A percentile compares a stretch with the other conserved stretches of the same genome.
phyloP scores from a whole-genome alignment of 257 asterid species.

The Sherardia arvensis region DNA sequence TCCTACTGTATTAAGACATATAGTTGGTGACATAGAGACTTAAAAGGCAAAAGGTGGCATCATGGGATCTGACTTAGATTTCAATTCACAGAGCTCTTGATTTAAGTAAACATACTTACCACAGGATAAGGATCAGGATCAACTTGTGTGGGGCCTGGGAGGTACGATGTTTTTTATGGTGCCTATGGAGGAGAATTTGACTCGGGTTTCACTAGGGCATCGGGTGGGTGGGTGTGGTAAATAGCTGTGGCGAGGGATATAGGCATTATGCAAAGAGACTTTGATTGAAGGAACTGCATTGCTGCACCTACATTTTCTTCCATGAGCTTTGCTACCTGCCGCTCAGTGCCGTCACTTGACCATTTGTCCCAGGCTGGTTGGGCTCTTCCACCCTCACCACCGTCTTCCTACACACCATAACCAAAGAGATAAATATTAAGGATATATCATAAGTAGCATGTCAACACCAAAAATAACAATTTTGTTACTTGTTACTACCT shows the following conservation, averaged over 20 bases:
- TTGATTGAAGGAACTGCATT: conserved; percentile 95
- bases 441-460: background rate
- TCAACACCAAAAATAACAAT: background rate
- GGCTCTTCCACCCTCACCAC: conserved; percentile 48
- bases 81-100: conserved; percentile 20
- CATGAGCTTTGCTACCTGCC: conserved; percentile 96
- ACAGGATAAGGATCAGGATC: conserved; percentile 5
- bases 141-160: conserved; percentile 5
- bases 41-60: conserved; percentile 17
- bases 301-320: conserved; percentile 98
- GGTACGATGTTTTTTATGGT: background rate
- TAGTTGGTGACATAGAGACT: conserved; percentile 23
- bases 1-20: conserved; percentile 29
- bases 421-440: background rate
- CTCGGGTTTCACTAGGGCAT: conserved; percentile 56
- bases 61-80: conserved; percentile 32
- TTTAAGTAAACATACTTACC: conserved; percentile 4
- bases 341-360: conserved; percentile 96
- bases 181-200: conserved; percentile 49
- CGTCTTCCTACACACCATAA: conserved; percentile 50
- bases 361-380: conserved; percentile 98
- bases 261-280: conserved; percentile 97
- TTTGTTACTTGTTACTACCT: conserved; percentile 42
- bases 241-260: conserved; percentile 87
- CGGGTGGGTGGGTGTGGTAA: conserved; percentile 74